These are phyloP conservation scores for Bipolaris victoriae DNA, from an alignment of 2,329 filamentous ascomycete genomes.

Conservation along the genomic window DNA sequence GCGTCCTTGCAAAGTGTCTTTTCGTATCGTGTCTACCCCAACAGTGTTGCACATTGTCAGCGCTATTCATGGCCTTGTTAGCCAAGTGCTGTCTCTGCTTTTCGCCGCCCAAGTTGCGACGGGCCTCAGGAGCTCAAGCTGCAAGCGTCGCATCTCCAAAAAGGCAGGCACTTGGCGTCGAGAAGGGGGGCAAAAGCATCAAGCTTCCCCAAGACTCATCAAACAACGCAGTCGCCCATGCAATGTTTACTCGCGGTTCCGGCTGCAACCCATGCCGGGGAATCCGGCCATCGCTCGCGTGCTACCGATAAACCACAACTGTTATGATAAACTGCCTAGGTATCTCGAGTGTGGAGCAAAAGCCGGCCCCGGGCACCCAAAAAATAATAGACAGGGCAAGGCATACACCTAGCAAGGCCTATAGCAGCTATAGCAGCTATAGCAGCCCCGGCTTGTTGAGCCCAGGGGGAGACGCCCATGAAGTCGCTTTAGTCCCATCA, in stretches of 20 bases:
- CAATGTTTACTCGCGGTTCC: constrained; percentile 20
- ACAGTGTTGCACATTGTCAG: background rate
- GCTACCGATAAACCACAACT: background rate
- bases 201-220: constrained; percentile 35
- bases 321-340: too few species aligned
- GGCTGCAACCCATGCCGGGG: constrained; percentile 18
- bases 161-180: constrained; percentile 35
- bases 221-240: constrained; percentile 25
- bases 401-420: too few species aligned
- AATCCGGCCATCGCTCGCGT: constrained; percentile 8
- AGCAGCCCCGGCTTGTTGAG: constrained; percentile 1
- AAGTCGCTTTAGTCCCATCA: constrained; percentile 9
- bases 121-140: constrained; percentile 22
- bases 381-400: too few species aligned
- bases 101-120: constrained; percentile 21
- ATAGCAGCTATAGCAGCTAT: background rate
- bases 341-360: background rate
- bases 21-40: background rate
- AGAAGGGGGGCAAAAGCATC: constrained; percentile 29
- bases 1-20: background rate
- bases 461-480: constrained; percentile 9
- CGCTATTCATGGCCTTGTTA: background rate
- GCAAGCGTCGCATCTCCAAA: constrained; percentile 25
- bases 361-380: background rate
- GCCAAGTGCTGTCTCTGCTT: constrained; percentile 6